Evolutionary conservation across 2,329 filamentous ascomycete genomes (phyloP).

Genomic region (Pyricularia sp.): DNA sequence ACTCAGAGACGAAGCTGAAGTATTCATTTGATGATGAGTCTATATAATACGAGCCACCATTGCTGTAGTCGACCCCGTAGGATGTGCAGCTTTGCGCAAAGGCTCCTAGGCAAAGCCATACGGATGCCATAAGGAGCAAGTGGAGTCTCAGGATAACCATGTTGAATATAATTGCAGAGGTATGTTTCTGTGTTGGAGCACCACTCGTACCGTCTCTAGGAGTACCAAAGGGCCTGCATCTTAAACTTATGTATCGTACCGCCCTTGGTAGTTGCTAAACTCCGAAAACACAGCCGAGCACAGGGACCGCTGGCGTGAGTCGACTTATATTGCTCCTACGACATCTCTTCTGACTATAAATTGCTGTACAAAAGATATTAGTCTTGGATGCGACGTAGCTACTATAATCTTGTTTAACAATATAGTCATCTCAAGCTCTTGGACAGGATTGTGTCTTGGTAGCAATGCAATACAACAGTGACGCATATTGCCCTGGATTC

Average conservation of each 20-base stretch:
- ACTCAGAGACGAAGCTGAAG: slow-evolving; percentile 24
- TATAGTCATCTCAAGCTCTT: background rate
- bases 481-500: slow-evolving; percentile 11
- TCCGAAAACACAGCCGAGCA: background rate
- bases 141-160: slow-evolving; percentile 8
- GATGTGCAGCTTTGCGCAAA: slow-evolving; percentile 17
- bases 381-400: background rate
- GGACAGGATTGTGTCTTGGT: background rate
- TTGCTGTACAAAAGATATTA: slow-evolving; percentile 5
- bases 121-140: slow-evolving; percentile 11
- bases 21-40: slow-evolving; percentile 22
- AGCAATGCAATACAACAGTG: background rate
- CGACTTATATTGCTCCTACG: slow-evolving; percentile 8
- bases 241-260: slow-evolving; percentile 1
- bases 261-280: background rate
- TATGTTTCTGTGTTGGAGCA: background rate
- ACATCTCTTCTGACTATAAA: slow-evolving; percentile 7
- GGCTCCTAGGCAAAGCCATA: slow-evolving; percentile 10
- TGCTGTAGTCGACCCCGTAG: slow-evolving; percentile 25
- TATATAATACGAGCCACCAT: slow-evolving; percentile 25
- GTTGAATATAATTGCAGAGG: background rate
- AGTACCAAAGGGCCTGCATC: background rate
- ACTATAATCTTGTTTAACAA: background rate
- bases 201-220: background rate
- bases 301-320: slow-evolving; percentile 1